These are phyloP conservation scores for Penicillium aurantiogriseum DNA, from an alignment of 2,329 filamentous ascomycete genomes.

Conservation along the genomic window DNA sequence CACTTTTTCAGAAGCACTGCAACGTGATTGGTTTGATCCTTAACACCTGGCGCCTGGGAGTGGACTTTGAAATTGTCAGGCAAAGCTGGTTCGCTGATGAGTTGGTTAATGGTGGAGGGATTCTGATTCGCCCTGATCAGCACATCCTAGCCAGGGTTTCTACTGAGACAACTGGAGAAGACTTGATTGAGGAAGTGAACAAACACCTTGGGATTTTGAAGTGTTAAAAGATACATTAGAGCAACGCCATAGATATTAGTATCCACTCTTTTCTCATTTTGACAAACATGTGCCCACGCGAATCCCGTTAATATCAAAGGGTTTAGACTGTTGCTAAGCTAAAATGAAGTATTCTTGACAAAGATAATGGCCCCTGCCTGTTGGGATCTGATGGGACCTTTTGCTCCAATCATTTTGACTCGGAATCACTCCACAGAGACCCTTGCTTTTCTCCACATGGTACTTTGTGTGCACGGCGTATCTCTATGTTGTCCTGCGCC, in stretches of 20 bases:
- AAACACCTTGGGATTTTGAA: constrained; percentile 1
- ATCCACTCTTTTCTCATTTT: background rate
- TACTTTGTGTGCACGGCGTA: background rate
- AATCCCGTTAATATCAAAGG: background rate
- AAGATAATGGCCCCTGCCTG: background rate
- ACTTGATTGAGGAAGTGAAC: background rate
- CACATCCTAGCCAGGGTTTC: constrained; percentile 29
- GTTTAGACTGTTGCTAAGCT: background rate
- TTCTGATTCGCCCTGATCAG: constrained; percentile 43
- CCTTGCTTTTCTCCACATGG: background rate
- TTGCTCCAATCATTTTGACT: background rate
- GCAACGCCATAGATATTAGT: background rate
- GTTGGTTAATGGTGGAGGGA: constrained; percentile 26
- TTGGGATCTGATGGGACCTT: background rate
- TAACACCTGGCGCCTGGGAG: background rate
- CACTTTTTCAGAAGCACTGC: background rate
- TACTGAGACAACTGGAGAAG: background rate
- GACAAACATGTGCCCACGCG: background rate
- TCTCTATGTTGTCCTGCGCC: no score
- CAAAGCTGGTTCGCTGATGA: constrained; percentile 11
- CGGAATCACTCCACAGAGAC: background rate
- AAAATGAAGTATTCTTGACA: background rate
- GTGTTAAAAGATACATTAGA: background rate
- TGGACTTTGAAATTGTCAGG: background rate
- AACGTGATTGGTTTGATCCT: background rate